These are phyloP conservation scores for Noccaea caerulescens DNA, from an alignment of 345 rosid genomes.

Conservation along the genomic window DNA sequence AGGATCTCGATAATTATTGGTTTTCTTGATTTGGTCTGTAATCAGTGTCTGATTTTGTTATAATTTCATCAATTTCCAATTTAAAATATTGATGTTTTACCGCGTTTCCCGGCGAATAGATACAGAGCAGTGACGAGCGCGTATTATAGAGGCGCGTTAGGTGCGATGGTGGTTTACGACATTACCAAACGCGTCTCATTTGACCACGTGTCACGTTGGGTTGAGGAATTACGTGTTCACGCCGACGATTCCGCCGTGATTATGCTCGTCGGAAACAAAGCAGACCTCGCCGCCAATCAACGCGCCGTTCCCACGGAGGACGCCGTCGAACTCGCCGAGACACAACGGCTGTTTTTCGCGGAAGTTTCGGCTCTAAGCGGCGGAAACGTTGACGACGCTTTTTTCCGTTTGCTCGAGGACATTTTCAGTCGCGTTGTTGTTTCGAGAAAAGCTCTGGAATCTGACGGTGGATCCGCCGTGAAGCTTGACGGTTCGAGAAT, in stretches of 20 bases:
- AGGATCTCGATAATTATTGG: constrained; percentile 7
- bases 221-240: constrained; percentile 74
- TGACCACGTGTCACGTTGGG: constrained; percentile 78
- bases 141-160: constrained; percentile 75
- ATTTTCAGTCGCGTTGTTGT: constrained; percentile 52
- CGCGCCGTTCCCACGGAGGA: constrained; percentile 75
- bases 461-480: constrained; percentile 30
- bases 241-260: constrained; percentile 81
- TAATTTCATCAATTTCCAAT: background rate
- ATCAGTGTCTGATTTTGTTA: background rate
- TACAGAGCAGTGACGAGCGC: constrained; percentile 87
- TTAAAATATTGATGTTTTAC: background rate
- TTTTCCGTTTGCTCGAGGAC: constrained; percentile 66
- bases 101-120: constrained; percentile 43
- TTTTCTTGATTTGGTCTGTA: constrained; percentile 5
- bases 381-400: constrained; percentile 75
- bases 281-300: constrained; percentile 60
- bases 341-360: constrained; percentile 71
- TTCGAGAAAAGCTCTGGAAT: constrained; percentile 56
- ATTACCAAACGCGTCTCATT: constrained; percentile 64
- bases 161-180: constrained; percentile 80
- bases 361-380: constrained; percentile 85
- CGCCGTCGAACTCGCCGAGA: constrained; percentile 82
- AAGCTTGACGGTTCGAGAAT: constrained; percentile 63
- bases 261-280: constrained; percentile 78